Percentiles rank a stretch among this genome's conserved stretches.
These are phyloP conservation scores for Pleurostoma richardsiae DNA, from an alignment of 2,329 filamentous ascomycete genomes.

Conservation along the genomic window DNA sequence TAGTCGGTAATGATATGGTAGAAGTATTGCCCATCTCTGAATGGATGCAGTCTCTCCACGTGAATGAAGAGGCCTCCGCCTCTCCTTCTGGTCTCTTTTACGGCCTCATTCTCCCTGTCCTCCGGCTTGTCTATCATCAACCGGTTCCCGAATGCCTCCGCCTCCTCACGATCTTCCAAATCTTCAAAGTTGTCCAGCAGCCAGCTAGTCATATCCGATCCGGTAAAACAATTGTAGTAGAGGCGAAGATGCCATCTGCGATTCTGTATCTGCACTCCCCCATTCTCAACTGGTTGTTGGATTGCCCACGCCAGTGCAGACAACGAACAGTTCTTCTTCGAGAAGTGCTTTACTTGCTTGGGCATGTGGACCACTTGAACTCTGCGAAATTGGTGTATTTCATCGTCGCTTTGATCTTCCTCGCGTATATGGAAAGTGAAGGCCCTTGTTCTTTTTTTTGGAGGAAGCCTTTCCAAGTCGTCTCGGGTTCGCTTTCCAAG, in stretches of 20 bases:
- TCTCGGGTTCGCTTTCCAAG: not conserved
- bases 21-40: conserved; percentile 95
- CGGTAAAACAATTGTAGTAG: conserved; percentile 91
- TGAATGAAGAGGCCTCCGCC: conserved; percentile 73
- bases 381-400: not conserved
- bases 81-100: conserved; percentile 33
- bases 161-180: conserved; percentile 82
- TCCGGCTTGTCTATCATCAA: conserved; percentile 57
- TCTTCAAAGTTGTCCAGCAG: conserved; percentile 90
- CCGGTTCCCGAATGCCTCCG: conserved; percentile 82
- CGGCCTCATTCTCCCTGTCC: conserved; percentile 25
- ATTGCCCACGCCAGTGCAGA: conserved; percentile 78
- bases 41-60: conserved; percentile 84
- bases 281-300: conserved; percentile 72
- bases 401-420: not conserved
- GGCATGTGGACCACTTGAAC: not conserved
- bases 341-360: conserved; percentile 59
- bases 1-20: conserved; percentile 84
- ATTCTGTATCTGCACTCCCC: conserved; percentile 84
- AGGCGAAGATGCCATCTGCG: conserved; percentile 88
- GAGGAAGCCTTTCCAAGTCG: not conserved
- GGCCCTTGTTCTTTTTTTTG: not conserved
- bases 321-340: conserved; percentile 72
- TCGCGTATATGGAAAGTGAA: too few relatives aligned
- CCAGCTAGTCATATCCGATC: conserved; percentile 96